Conservation (phyloP, 371 early-diverging fungal species). For the Actinomucor elegans region DNA sequence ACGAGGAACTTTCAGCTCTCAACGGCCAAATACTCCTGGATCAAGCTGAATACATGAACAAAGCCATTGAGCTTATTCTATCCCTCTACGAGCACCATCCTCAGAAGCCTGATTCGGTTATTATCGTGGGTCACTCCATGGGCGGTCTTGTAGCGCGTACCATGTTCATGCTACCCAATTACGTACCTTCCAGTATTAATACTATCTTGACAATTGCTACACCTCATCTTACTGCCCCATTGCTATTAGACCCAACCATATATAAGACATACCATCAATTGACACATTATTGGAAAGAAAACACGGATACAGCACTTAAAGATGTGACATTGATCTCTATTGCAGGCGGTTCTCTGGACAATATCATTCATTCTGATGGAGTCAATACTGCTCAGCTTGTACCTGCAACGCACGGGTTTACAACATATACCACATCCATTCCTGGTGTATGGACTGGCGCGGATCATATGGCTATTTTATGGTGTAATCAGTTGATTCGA, state of each 20-base stretch:
- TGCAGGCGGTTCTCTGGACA: constrained; percentile 88
- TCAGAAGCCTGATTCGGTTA: constrained; percentile 57
- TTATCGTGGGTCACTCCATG: constrained; percentile 94
- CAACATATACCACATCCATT: constrained; percentile 73
- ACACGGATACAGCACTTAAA: constrained; percentile 28
- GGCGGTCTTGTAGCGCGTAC: constrained; percentile 92
- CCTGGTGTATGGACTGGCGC: constrained; percentile 86
- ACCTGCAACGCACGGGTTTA: constrained; percentile 62
- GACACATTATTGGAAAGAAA: constrained; percentile 62
- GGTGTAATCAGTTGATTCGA: constrained; percentile 90
- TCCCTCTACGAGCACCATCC: constrained; percentile 41
- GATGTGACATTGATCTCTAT: constrained; percentile 79
- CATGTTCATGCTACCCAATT: constrained; percentile 67
- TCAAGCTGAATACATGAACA: constrained; percentile 80
- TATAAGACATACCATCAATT: constrained; percentile 60
- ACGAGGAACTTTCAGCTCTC: constrained; percentile 84
- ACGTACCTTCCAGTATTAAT: constrained; percentile 63
- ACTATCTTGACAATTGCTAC: constrained; percentile 90
- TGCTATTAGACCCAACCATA: constrained; percentile 69
- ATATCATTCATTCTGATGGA: constrained; percentile 75
- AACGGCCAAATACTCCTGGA: constrained; percentile 36
- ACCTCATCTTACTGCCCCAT: constrained; percentile 83
- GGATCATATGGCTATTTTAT: constrained; percentile 89
- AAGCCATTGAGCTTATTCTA: constrained; percentile 74
- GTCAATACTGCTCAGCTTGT: constrained; percentile 64